These are phyloP conservation scores for Cyclotella cryptica DNA, from an alignment of 108 stramenopile species.

Conservation along the genomic window DNA sequence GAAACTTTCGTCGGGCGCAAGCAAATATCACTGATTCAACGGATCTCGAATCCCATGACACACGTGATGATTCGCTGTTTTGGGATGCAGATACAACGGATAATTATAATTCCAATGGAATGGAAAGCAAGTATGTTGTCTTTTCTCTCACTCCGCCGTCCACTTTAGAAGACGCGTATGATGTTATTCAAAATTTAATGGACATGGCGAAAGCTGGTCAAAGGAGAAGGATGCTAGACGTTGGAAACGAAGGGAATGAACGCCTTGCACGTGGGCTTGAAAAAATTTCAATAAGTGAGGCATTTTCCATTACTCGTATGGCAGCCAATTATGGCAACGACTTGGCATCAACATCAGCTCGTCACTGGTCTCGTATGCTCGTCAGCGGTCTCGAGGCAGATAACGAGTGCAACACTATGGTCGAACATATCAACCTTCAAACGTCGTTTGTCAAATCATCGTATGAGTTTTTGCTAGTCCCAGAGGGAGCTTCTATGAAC, in stretches of 20 bases:
- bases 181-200: slow-evolving; percentile 25
- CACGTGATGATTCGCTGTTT: background rate
- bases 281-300: slow-evolving; percentile 16
- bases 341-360: background rate
- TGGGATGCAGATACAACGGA: background rate
- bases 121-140: slow-evolving; percentile 17
- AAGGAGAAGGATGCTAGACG: slow-evolving; percentile 2
- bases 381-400: slow-evolving; percentile 24
- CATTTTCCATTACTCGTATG: slow-evolving; percentile 18
- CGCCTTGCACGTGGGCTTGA: background rate
- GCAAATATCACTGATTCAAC: background rate
- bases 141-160: slow-evolving; percentile 28
- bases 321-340: background rate
- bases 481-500: background rate
- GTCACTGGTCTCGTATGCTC: slow-evolving; percentile 27
- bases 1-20: slow-evolving; percentile 17
- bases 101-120: background rate
- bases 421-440: slow-evolving; percentile 14
- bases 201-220: slow-evolving; percentile 21
- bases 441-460: slow-evolving; percentile 20
- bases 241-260: background rate
- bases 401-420: background rate
- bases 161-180: slow-evolving; percentile 20
- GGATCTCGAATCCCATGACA: background rate
- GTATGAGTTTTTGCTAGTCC: slow-evolving; percentile 22